phyloP scores from a whole-genome alignment of 2,329 filamentous ascomycete genomes.

The Alternaria viburni region DNA sequence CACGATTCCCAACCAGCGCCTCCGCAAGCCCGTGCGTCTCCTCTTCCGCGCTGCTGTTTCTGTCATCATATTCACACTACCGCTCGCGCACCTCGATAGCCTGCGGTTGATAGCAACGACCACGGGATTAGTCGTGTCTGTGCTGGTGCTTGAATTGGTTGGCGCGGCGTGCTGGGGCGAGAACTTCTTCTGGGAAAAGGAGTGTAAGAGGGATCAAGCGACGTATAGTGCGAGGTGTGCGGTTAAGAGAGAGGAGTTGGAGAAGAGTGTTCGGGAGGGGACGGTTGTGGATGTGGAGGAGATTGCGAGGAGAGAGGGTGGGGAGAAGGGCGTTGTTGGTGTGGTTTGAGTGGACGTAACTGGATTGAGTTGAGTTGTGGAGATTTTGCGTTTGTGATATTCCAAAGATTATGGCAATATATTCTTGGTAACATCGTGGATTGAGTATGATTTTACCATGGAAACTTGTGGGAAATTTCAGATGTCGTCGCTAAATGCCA shows the following conservation, averaged over 20 bases:
- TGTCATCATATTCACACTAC: conserved; percentile 62
- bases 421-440: neutral
- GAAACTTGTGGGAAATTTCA: neutral
- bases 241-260: conserved; percentile 39
- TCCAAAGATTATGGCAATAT: neutral
- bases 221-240: conserved; percentile 42
- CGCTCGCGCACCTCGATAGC: conserved; percentile 54
- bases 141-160: conserved; percentile 46
- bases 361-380: no score
- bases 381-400: neutral
- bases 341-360: neutral
- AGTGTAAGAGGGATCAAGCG: conserved; percentile 29
- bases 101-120: conserved; percentile 49
- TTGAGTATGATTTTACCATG: neutral
- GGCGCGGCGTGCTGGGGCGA: conserved; percentile 38
- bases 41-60: conserved; percentile 58
- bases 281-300: conserved; percentile 43
- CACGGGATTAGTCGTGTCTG: conserved; percentile 45
- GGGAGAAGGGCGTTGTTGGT: conserved; percentile 29
- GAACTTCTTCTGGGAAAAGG: conserved; percentile 34
- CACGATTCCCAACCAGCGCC: conserved; percentile 55
- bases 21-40: conserved; percentile 60
- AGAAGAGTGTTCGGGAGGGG: conserved; percentile 38
- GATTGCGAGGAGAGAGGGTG: conserved; percentile 36
- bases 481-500: neutral